Conservation (phyloP, 257 asterid genomes). For the Galeopsis tetrahit region DNA sequence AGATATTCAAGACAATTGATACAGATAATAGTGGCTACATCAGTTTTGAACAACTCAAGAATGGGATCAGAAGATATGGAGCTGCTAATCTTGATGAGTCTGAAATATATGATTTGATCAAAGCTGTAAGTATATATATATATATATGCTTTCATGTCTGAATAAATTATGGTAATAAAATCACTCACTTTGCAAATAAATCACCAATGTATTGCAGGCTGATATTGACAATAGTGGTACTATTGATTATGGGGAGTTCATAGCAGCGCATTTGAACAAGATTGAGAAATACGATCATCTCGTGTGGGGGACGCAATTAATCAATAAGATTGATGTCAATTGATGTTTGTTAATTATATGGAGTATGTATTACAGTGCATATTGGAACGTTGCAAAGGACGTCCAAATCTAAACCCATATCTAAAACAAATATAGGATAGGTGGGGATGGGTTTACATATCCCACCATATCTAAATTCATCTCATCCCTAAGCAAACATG, state of each 20-base stretch:
- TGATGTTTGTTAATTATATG: no score
- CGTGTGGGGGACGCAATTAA: no score
- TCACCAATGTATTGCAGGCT: constrained; percentile 32
- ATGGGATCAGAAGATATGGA: constrained; percentile 46
- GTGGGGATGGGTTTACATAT: no score
- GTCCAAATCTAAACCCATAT: no score
- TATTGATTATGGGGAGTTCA: constrained; percentile 57
- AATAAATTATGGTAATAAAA: not conserved
- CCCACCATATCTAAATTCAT: no score
- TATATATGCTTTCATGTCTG: no score
- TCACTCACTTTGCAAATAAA: not conserved
- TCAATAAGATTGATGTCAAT: no score
- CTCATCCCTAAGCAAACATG: no score
- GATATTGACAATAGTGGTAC: constrained; percentile 53
- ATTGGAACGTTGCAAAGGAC: no score
- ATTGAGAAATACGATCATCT: constrained; percentile 47
- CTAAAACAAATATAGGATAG: no score
- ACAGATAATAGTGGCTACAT: constrained; percentile 48
- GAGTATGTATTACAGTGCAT: no score
- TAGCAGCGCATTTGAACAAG: constrained; percentile 52
- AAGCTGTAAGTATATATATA: constrained; percentile 46
- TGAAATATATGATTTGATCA: constrained; percentile 43
- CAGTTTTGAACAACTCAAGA: constrained; percentile 54
- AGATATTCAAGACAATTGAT: constrained; percentile 49
- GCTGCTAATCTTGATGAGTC: constrained; percentile 54